These are phyloP conservation scores for Euphrasia confusa DNA, from an alignment of 257 asterid species.

Conservation along the genomic window DNA sequence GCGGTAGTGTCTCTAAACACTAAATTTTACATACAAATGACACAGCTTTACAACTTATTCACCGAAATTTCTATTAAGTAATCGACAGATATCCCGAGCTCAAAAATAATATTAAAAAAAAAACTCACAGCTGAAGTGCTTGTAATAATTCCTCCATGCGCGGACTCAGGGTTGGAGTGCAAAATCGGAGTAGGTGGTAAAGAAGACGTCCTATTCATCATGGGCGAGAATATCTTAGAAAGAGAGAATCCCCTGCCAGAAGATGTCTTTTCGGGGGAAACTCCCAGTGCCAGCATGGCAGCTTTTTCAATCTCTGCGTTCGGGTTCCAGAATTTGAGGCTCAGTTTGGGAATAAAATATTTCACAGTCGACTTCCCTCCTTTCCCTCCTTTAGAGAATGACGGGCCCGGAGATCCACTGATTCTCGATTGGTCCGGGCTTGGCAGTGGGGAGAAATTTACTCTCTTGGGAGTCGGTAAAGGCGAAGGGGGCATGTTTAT, in stretches of 20 bases:
- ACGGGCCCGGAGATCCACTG: constrained; percentile 54
- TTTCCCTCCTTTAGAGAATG: constrained; percentile 39
- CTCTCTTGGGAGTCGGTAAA: constrained; percentile 56
- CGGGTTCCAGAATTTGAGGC: constrained; percentile 65
- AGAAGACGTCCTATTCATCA: constrained; percentile 67
- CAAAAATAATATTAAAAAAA: neutral
- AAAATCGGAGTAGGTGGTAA: constrained; percentile 61
- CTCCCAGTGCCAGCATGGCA: constrained; percentile 66
- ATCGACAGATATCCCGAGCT: neutral
- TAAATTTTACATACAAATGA: neutral
- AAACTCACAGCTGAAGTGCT: constrained; percentile 42
- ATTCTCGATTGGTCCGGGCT: constrained; percentile 53
- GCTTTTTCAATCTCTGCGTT: constrained; percentile 67
- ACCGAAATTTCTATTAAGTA: neutral
- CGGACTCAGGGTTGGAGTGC: constrained; percentile 84
- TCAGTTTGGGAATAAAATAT: constrained; percentile 63
- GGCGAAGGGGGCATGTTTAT: constrained; percentile 65
- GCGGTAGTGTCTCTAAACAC: neutral
- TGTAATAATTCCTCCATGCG: constrained; percentile 46
- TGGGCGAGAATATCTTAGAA: constrained; percentile 53
- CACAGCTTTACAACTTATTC: neutral
- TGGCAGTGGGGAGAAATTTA: constrained; percentile 74
- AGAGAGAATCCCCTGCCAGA: constrained; percentile 60
- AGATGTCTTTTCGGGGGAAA: constrained; percentile 48
- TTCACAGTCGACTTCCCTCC: constrained; percentile 52